phyloP scores from a whole-genome alignment of 192 early-diverging fungal genomes.

The Gryganskiella cystojenkinii region DNA sequence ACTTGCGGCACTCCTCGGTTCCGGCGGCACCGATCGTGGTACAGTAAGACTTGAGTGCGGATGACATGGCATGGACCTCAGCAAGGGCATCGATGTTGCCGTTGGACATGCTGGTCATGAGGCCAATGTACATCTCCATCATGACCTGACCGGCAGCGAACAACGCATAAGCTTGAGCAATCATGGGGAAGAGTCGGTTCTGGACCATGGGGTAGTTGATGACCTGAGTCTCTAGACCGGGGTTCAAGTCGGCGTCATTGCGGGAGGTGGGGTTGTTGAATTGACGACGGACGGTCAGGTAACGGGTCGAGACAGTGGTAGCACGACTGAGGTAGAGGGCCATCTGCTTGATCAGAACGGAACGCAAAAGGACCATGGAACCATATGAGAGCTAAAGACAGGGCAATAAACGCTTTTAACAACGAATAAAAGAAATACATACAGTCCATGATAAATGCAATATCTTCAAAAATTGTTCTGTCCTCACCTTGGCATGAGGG shows the following conservation, averaged over 20 bases:
- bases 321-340: slow-evolving; percentile 54
- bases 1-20: slow-evolving; percentile 75
- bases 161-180: slow-evolving; percentile 61
- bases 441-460: background rate
- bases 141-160: slow-evolving; percentile 27
- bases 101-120: slow-evolving; percentile 65
- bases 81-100: slow-evolving; percentile 35
- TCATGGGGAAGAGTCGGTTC: slow-evolving; percentile 56
- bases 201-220: slow-evolving; percentile 59
- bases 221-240: slow-evolving; percentile 56
- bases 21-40: slow-evolving; percentile 68
- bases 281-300: slow-evolving; percentile 55
- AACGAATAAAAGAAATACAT: background rate
- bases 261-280: slow-evolving; percentile 46
- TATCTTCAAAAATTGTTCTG: background rate
- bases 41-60: slow-evolving; percentile 75
- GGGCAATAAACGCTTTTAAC: background rate
- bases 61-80: slow-evolving; percentile 84
- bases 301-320: slow-evolving; percentile 56
- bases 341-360: slow-evolving; percentile 60
- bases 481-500: slow-evolving; percentile 57
- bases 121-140: slow-evolving; percentile 50
- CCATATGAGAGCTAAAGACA: slow-evolving; percentile 63
- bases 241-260: slow-evolving; percentile 54
- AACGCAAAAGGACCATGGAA: slow-evolving; percentile 70